A percentile compares a stretch with the other conserved stretches of the same genome.
Evolutionary conservation across 768 basidiomycete genomes (phyloP).

Genomic region (Omphalotus guepiniiformis): DNA sequence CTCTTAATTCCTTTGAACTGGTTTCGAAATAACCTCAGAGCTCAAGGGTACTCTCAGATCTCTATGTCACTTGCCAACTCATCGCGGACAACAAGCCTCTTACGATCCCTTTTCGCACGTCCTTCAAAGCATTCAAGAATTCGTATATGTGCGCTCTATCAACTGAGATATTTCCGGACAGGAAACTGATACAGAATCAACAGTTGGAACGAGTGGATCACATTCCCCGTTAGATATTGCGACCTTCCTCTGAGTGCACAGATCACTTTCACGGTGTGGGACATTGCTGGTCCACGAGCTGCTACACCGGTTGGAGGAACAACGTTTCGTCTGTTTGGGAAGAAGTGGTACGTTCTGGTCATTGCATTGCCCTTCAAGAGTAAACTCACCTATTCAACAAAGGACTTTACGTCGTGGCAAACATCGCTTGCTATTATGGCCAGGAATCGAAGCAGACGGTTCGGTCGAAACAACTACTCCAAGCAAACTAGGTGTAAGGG

Average conservation of each 20-base stretch:
- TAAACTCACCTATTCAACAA: too few relatives aligned
- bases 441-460: constrained; percentile 81
- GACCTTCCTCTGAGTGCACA: constrained; percentile 89
- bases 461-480: constrained; percentile 79
- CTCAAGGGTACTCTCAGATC: constrained; percentile 79
- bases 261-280: constrained; percentile 93
- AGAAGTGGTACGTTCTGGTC: constrained; percentile 68
- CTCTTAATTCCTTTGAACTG: constrained; percentile 12
- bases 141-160: constrained; percentile 59
- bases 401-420: constrained; percentile 92
- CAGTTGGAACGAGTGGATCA: constrained; percentile 91
- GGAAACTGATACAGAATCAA: background rate
- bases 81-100: constrained; percentile 91
- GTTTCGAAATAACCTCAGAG: constrained; percentile 24
- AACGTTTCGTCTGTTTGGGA: constrained; percentile 86
- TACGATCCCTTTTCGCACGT: constrained; percentile 87
- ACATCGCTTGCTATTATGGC: constrained; percentile 84
- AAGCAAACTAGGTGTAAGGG: constrained; percentile 73
- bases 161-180: background rate
- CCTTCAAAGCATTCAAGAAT: constrained; percentile 89
- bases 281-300: constrained; percentile 79
- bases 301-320: constrained; percentile 87
- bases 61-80: constrained; percentile 91
- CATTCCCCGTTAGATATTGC: constrained; percentile 87
- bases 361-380: too few relatives aligned